phyloP scores from a whole-genome alignment of 1,284 basidiomycete genomes.

The Cryptococcus wingfieldii region DNA sequence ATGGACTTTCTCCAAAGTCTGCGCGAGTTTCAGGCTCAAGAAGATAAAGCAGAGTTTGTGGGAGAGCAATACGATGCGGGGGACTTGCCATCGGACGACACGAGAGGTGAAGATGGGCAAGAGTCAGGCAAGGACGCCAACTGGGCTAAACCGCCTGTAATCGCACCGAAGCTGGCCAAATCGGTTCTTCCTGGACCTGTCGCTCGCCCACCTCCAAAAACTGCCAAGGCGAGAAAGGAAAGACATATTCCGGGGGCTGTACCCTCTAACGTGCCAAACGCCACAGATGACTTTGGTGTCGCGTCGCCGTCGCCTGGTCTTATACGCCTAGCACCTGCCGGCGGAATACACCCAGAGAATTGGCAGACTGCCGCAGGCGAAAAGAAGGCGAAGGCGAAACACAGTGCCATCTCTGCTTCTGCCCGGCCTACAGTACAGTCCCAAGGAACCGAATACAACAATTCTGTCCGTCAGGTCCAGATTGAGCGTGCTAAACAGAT shows the following conservation, averaged over 20 bases:
- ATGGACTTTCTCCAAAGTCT: conserved; percentile 28
- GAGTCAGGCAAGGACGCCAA: neutral
- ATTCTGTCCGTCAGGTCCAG: conserved; percentile 32
- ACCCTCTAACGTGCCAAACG: conserved; percentile 10
- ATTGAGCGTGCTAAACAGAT: conserved; percentile 27
- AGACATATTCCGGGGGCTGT: conserved; percentile 17
- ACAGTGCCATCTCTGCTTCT: conserved; percentile 34
- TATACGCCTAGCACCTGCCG: neutral
- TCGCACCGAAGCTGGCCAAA: neutral
- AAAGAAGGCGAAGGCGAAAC: conserved; percentile 7
- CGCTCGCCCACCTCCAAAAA: neutral
- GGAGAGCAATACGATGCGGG: too few relatives aligned
- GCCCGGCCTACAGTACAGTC: conserved; percentile 23
- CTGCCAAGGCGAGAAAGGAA: conserved; percentile 9
- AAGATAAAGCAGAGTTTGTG: neutral
- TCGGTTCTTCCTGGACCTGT: neutral
- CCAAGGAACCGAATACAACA: conserved; percentile 16
- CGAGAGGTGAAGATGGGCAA: neutral
- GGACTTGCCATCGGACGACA: too few relatives aligned
- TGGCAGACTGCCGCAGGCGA: conserved; percentile 36
- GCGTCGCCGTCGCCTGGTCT: conserved; percentile 6
- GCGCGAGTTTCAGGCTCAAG: neutral
- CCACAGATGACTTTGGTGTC: conserved; percentile 22
- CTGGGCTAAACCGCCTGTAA: neutral
- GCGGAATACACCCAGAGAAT: conserved; percentile 9